Percentiles rank a stretch among this genome's conserved stretches.
These are phyloP conservation scores for Populus deltoides DNA, from an alignment of 345 rosid genomes.

Conservation along the genomic window DNA sequence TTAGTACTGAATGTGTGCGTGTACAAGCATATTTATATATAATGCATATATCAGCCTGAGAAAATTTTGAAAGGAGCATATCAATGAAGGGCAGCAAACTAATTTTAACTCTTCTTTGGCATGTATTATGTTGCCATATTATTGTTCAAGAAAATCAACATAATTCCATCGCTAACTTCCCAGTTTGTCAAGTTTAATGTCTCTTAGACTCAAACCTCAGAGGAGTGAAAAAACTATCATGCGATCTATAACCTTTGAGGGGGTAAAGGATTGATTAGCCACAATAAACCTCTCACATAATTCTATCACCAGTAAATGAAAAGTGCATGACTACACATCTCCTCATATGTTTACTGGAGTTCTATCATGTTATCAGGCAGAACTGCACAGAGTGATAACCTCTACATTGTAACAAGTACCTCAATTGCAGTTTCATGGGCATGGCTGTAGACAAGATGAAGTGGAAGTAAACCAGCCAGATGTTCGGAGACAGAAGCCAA, in stretches of 20 bases:
- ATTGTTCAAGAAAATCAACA: background rate
- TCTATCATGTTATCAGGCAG: background rate
- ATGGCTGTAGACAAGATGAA: slow-evolving; percentile 89
- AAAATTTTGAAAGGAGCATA: background rate
- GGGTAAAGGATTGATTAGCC: background rate
- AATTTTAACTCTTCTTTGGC: background rate
- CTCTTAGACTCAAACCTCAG: background rate
- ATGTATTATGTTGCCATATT: background rate
- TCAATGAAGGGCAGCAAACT: background rate
- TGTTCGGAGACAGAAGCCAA: slow-evolving; percentile 91
- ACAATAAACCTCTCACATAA: background rate
- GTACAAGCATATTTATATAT: background rate
- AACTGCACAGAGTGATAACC: background rate
- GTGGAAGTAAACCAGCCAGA: slow-evolving; percentile 95
- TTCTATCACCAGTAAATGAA: background rate
- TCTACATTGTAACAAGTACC: slow-evolving; percentile 38
- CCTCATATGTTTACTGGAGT: background rate
- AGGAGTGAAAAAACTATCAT: background rate
- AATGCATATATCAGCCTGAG: background rate
- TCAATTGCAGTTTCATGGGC: slow-evolving; percentile 95
- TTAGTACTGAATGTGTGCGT: background rate
- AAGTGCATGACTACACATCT: background rate
- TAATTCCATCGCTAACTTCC: background rate
- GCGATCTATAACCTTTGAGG: background rate
- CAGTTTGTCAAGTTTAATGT: background rate